Base-by-base conservation (phyloP, 176 grass and related monocot genomes). In the Puccinellia tenuiflora region DNA sequence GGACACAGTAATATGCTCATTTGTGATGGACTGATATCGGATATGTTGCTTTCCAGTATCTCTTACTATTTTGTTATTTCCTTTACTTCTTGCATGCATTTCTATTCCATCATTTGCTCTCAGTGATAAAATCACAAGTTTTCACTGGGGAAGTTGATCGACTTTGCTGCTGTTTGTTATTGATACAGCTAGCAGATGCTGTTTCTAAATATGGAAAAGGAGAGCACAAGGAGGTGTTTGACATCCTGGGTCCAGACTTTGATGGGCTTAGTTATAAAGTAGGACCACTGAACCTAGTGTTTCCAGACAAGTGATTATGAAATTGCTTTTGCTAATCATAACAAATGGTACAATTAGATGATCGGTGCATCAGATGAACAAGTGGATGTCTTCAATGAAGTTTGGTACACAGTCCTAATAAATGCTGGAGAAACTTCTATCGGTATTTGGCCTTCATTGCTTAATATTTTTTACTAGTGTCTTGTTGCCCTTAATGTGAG, bases 331-430 rank as follows among this genome's bases (percentile, higher is more conserved):
- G 54, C 75, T 84, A 26, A 89, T 13, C 39, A 77, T 71, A 63
- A 63, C 16, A 18, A 46, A 66, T 71, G 22, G 29, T 31, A 78
- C 61, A 73, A 84, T 67, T 52, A 94, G 92, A 94, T 94, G 81
- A 94, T 94, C 73, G 92, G 92, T 47, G 92, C 92, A 81, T 94
- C 92, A 13, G 89, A 94, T 90, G 92, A 94, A 72, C 92, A 94
- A 82, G 57, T 94, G 53, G 92, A 94, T 59, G 89, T 91, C 81
- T 94, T 92, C 62, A 94, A 91, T 86, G 89, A 91, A 85, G 89
- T 90, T 83, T 94, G 92, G 92, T 92, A 88, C 16, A 77, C 55
- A 45, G 89, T 85, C 31, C 47, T 94, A 42, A 76, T 88, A 69
- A 83, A 79, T 69, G 33, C 80, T 68, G 85, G 82, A 83, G 84